These are phyloP conservation scores for Mucor saturninus DNA, from an alignment of 371 early-diverging fungal genomes.

Conservation along the genomic window DNA sequence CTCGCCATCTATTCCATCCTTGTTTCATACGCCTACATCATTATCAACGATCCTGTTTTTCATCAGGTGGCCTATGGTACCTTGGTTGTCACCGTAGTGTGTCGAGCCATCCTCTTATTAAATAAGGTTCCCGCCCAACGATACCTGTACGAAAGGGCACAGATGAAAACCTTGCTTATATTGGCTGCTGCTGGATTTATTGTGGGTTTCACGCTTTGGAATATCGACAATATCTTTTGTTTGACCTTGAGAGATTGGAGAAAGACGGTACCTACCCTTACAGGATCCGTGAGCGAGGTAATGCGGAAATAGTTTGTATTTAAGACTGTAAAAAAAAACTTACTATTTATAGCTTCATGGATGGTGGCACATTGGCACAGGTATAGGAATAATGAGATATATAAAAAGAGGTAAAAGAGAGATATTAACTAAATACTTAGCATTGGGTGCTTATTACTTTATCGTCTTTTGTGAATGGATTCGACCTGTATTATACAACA, in stretches of 20 bases:
- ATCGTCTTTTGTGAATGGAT: constrained; percentile 48
- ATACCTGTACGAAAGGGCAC: constrained; percentile 33
- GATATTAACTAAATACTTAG: constrained; percentile 10
- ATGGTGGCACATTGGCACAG: constrained; percentile 79
- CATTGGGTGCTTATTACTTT: constrained; percentile 45
- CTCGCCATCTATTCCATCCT: constrained; percentile 57
- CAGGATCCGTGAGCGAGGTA: constrained; percentile 56
- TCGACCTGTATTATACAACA: constrained; percentile 26
- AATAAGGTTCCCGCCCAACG: constrained; percentile 35
- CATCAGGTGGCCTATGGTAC: constrained; percentile 76
- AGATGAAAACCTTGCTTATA: constrained; percentile 40
- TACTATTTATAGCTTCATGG: constrained; percentile 73
- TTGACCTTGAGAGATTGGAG: constrained; percentile 55
- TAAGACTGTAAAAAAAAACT: not conserved
- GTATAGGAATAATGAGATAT: constrained; percentile 15
- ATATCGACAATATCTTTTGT: constrained; percentile 79
- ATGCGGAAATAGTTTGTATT: not conserved
- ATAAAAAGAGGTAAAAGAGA: not conserved
- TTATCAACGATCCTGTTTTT: constrained; percentile 73
- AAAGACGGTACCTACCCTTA: constrained; percentile 50
- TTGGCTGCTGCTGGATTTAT: constrained; percentile 53
- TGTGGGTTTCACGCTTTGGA: constrained; percentile 76
- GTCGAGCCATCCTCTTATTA: constrained; percentile 48
- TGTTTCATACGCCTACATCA: constrained; percentile 69
- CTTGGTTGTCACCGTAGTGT: constrained; percentile 53